A percentile compares a stretch with the other conserved stretches of the same genome.
phyloP scores from a whole-genome alignment of 2,329 filamentous ascomycete genomes.

The Blastomyces silverae region DNA sequence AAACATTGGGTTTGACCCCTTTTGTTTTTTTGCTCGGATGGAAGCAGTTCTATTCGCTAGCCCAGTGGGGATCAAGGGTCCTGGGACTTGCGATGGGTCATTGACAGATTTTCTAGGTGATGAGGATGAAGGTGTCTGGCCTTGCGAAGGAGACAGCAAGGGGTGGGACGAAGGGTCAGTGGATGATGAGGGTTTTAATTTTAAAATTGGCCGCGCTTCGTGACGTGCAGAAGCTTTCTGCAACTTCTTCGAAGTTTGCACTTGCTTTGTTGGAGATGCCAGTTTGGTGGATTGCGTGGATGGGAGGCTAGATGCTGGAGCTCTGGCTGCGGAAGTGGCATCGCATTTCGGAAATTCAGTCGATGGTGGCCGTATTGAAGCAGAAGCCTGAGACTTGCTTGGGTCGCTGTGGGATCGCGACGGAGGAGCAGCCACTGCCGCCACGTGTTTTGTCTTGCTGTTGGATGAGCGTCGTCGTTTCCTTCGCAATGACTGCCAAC shows the following conservation, averaged over 20 bases:
- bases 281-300: not conserved
- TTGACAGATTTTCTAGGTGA: not conserved
- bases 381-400: not conserved
- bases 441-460: not conserved
- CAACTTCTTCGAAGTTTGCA: not conserved
- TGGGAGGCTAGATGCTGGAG: not conserved
- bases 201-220: slow-evolving; percentile 5
- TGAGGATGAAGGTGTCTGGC: not conserved
- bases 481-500: not conserved
- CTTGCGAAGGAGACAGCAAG: not conserved
- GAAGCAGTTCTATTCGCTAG: not conserved
- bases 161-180: not conserved
- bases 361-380: not conserved
- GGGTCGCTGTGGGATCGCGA: not conserved
- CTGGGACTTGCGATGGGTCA: not conserved
- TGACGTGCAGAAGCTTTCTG: not conserved
- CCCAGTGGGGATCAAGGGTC: not conserved
- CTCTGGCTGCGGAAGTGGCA: not conserved
- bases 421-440: not conserved
- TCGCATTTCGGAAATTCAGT: not conserved
- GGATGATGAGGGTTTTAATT: slow-evolving; percentile 3
- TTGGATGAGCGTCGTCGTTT: not conserved
- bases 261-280: not conserved
- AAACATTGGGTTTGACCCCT: not conserved
- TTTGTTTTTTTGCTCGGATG: not conserved